Base-by-base conservation (phyloP, 2,329 filamentous ascomycete genomes). In the Capronia coronata region DNA sequence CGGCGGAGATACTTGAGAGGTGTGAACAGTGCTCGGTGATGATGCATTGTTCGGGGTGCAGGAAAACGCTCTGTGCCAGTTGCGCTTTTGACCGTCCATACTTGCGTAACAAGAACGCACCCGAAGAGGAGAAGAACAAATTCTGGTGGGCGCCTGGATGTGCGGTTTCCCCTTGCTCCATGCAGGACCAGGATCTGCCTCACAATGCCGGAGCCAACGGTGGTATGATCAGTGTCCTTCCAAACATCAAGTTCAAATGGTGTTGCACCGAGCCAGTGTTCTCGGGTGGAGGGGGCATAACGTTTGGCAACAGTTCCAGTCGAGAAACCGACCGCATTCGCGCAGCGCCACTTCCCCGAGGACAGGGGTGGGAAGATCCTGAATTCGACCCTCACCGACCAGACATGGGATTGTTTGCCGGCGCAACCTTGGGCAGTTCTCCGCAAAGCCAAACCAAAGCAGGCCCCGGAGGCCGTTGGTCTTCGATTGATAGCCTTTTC, bases 91-190 rank as follows among this genome's bases (percentile, higher is more conserved):
- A 78, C 57, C 68, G 75, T 13, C 75, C 60, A 54, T 80, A 69
- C 66, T 68, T 60, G 57, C 69, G 56, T 67, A 71, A 57, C 53
- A 63, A 70, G 64, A 51, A 53, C 32, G 52, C 59, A 22, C 29
- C 54, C 9, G 45, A 52, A 18, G 55, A 59, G 39, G 54, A 58
- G 10, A 55, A 49, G 41, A 62, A 71, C 41, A 66, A 68, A n/a
- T 73, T 75, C 53, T 80, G 77, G 77, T 80, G 77, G 77, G 76
- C 77, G 2, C 76, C 76, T 1, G 74, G 74, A n/a, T 72, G 73
- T 4, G 69, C 68, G 10, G 68, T 72, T 38, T 78, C 75, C 10
- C 77, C 77, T 1, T 79, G 78, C 53, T 67, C 75, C n/a, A 80
- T 80, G 76, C 73, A 74, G 46, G 77, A 80, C 65, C 71, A 48